Base-by-base conservation (phyloP, 768 basidiomycete species). In the Vishniacozyma victoriae region DNA sequence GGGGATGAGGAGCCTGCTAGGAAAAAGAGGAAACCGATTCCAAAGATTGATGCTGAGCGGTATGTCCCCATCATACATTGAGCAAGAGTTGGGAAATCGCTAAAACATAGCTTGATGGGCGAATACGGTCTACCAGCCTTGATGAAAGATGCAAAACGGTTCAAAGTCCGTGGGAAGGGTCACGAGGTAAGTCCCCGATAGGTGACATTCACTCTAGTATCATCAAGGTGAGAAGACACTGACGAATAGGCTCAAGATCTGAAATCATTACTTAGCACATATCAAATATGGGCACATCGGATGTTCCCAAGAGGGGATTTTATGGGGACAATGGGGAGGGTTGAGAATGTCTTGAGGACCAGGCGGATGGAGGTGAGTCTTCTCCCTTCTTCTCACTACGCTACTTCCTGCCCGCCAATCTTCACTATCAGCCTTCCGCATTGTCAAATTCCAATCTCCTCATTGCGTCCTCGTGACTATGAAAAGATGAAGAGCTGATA, bases 211-310 rank as follows among this genome's bases (percentile, higher is more conserved):
- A n/a, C n/a, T n/a, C n/a, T n/a, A n/a, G n/a, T n/a, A n/a, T n/a
- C n/a, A n/a, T n/a, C n/a, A n/a, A n/a, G n/a, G n/a, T n/a, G n/a
- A n/a, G n/a, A n/a, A n/a, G n/a, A n/a, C n/a, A 48, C 19, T 20
- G 31, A 42, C 37, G 11, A 39, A 5, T 62, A 96, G 92, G 77
- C 76, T n/a, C 71, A 79, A 42, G 92, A 99, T 71, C 78, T 99
- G 31, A 81, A 80, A 54, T 77, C 85, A 31, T 73, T 96, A 13
- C 75, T 97, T 46, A 81, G 83, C 53, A 75, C 86, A 27, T 97
- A 97, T 67, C 89, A 91, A 63, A 86, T 90, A 60, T 99, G 95
- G 95, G 79, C 89, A 3, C 95, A 97, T 74, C 80, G 79, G 60
- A 77, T 99, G 77, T 92, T 85, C 66, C 95, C 95, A 4, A 88